Conservation (phyloP, 2,329 filamentous ascomycete genomes). For the Fusarium camptoceras region DNA sequence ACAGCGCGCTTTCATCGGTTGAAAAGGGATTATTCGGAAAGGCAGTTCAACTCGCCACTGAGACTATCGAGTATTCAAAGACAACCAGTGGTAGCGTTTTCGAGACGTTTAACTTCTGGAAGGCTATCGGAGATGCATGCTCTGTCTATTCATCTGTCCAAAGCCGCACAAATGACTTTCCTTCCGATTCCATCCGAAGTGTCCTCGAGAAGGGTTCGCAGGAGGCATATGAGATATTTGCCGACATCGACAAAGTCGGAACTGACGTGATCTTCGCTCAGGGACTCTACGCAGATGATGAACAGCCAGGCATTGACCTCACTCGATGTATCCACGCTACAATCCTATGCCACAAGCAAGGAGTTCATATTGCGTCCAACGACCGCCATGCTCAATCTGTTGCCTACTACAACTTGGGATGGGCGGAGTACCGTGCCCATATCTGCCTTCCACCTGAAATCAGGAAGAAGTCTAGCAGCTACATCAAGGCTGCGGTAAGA, state of each 20-base stretch:
- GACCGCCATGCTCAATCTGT: slow-evolving; percentile 91
- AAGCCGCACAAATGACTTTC: slow-evolving; percentile 72
- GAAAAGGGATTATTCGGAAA: slow-evolving; percentile 90
- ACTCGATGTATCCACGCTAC: slow-evolving; percentile 74
- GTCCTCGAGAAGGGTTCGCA: slow-evolving; percentile 69
- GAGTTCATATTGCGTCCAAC: slow-evolving; percentile 76
- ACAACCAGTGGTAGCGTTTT: slow-evolving; percentile 70
- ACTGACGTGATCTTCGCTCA: slow-evolving; percentile 59
- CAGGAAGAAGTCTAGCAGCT: slow-evolving; percentile 71
- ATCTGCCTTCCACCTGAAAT: slow-evolving; percentile 67
- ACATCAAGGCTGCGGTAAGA: slow-evolving; percentile 83
- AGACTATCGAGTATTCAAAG: slow-evolving; percentile 76
- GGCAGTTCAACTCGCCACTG: slow-evolving; percentile 75
- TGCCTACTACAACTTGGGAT: slow-evolving; percentile 97
- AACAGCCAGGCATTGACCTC: slow-evolving; percentile 62
- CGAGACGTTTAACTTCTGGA: slow-evolving; percentile 94
- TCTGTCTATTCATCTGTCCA: slow-evolving; percentile 85
- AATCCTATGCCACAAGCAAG: slow-evolving; percentile 88
- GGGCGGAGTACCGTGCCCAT: slow-evolving; percentile 89
- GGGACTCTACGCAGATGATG: slow-evolving; percentile 59
- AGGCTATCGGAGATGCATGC: slow-evolving; percentile 88
- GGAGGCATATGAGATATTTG: slow-evolving; percentile 69
- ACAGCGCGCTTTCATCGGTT: slow-evolving; percentile 80
- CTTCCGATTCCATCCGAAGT: slow-evolving; percentile 65
- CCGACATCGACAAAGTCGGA: slow-evolving; percentile 74